A percentile compares a stretch with the other conserved stretches of the same genome.
These are phyloP conservation scores for Ehretia macrophylla DNA, from an alignment of 257 asterid species.

Conservation along the genomic window DNA sequence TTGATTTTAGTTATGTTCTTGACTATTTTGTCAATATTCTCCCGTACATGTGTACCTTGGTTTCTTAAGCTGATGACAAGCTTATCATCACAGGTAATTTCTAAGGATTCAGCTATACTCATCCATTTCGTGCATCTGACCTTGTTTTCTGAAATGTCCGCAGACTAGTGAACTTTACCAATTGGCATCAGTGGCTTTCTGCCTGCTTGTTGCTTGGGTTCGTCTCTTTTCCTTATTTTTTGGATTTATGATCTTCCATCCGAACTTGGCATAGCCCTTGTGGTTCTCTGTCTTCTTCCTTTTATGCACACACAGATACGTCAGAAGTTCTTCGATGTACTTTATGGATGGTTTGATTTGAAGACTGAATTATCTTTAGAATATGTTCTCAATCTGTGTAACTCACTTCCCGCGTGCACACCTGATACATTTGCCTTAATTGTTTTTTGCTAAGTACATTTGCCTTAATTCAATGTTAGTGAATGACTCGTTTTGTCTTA, in stretches of 20 bases:
- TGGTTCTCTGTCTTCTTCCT: background rate
- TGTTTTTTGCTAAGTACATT: background rate
- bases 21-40: slow-evolving; percentile 43
- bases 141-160: slow-evolving; percentile 26
- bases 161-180: slow-evolving; percentile 92
- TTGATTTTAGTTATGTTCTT: slow-evolving; percentile 52
- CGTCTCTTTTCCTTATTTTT: slow-evolving; percentile 36
- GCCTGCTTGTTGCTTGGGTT: slow-evolving; percentile 91
- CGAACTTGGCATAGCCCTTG: background rate
- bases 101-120: slow-evolving; percentile 15
- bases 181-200: slow-evolving; percentile 79
- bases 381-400: too few species aligned
- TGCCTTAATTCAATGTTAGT: too few species aligned
- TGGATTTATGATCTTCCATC: slow-evolving; percentile 16
- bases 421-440: too few species aligned
- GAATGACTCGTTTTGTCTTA: slow-evolving; percentile 20
- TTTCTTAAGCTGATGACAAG: slow-evolving; percentile 75
- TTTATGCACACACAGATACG: too few species aligned
- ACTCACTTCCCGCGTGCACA: too few species aligned
- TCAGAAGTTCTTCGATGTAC: too few species aligned
- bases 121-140: slow-evolving; percentile 26
- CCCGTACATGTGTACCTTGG: slow-evolving; percentile 67
- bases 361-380: too few species aligned
- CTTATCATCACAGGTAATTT: slow-evolving; percentile 71
- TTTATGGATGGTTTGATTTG: too few species aligned